Evolutionary conservation across 148 eudicot genomes (phyloP).

Genomic region (Linanthus parryae): DNA sequence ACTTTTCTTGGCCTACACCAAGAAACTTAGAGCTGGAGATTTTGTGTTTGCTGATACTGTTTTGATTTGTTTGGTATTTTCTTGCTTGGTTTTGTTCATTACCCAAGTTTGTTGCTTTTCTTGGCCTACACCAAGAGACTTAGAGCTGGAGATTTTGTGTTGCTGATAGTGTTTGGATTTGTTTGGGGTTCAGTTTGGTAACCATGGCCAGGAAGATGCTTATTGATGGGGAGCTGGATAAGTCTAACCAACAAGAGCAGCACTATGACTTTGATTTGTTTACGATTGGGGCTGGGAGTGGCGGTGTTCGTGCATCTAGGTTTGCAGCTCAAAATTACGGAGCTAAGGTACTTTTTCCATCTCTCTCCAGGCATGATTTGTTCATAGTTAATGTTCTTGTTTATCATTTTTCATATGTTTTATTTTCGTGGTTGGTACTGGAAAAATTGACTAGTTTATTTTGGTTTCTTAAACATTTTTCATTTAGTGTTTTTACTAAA

Average conservation of each 20-base stretch:
- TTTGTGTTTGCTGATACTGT: conserved; percentile 4
- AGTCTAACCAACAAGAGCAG: conserved; percentile 23
- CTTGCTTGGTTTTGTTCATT: too few relatives aligned
- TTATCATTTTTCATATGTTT: too few relatives aligned
- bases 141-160: neutral
- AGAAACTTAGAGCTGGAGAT: neutral
- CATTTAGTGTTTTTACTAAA: conserved; percentile 4
- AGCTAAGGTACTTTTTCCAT: conserved; percentile 55
- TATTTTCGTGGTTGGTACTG: too few relatives aligned
- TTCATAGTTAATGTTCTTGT: neutral
- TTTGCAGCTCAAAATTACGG: conserved; percentile 82
- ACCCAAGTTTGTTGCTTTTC: neutral
- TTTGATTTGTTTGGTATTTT: conserved; percentile 2
- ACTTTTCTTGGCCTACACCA: neutral
- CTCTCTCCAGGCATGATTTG: too few relatives aligned
- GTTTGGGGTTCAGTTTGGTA: conserved; percentile 10
- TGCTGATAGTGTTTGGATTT: conserved; percentile 8
- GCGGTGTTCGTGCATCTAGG: conserved; percentile 92
- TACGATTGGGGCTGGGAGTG: conserved; percentile 96
- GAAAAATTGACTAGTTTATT: too few relatives aligned
- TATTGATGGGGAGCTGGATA: conserved; percentile 47
- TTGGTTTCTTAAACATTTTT: too few relatives aligned
- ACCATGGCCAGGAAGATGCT: conserved; percentile 79
- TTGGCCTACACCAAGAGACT: neutral
- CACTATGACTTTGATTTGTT: conserved; percentile 89